A percentile compares a stretch with the other conserved stretches of the same genome.
Evolutionary conservation across 2,329 filamentous ascomycete species (phyloP).

Genomic region (Colletotrichum sp.): DNA sequence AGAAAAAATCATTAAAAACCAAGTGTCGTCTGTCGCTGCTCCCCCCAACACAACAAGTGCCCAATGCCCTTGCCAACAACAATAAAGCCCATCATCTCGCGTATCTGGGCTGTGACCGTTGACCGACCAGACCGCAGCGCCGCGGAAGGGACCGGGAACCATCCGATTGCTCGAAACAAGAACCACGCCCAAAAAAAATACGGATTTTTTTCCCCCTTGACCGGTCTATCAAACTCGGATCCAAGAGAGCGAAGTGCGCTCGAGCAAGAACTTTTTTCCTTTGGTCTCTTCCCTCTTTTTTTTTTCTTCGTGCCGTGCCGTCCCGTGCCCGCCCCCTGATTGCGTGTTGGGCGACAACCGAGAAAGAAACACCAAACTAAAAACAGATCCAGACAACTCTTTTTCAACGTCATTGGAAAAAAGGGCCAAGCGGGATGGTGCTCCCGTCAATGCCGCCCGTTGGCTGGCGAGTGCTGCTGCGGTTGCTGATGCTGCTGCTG

Average conservation of each 20-base stretch:
- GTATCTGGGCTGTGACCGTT: not conserved
- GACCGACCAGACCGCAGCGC: not conserved
- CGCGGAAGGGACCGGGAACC: not conserved
- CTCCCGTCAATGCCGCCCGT: not conserved
- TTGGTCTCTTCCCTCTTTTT: not conserved
- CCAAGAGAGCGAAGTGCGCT: not conserved
- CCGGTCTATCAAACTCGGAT: not conserved
- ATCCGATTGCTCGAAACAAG: constrained; percentile 5
- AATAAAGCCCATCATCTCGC: not conserved
- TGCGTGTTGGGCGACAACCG: not conserved
- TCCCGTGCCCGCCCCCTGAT: not conserved
- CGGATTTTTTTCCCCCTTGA: not conserved
- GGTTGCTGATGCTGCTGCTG: not conserved
- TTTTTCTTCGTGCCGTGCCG: not conserved
- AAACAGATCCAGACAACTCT: not conserved
- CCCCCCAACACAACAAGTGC: not conserved
- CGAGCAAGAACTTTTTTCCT: not conserved
- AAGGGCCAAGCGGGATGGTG: not conserved
- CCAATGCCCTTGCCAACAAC: not conserved
- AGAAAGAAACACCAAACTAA: not conserved
- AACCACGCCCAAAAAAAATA: not conserved
- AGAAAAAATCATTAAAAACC: not conserved
- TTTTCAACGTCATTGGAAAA: not conserved
- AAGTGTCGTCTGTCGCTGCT: not conserved
- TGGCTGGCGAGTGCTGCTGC: not conserved